phyloP scores from a whole-genome alignment of 306 rosid genomes.

The Begonia peltatifolia region DNA sequence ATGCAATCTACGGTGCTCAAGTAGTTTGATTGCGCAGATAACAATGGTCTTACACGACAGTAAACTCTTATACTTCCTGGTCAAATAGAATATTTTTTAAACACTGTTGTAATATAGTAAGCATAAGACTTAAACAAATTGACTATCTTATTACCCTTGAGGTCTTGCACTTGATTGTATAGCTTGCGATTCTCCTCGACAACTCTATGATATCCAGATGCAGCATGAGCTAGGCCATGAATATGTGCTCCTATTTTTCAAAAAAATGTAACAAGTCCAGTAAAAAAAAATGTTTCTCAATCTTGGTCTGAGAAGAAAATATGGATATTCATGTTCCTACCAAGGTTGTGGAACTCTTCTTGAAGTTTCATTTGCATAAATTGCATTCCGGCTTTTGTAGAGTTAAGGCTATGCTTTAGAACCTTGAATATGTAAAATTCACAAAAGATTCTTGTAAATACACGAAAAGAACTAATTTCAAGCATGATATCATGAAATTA shows the following conservation, averaged over 20 bases:
- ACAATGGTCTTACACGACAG: constrained; percentile 92
- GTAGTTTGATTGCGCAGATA: constrained; percentile 41
- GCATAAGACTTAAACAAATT: background rate
- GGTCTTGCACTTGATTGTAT: constrained; percentile 94
- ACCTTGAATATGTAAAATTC: constrained; percentile 26
- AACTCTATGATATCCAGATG: constrained; percentile 86
- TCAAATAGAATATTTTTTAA: constrained; percentile 11
- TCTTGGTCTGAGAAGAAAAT: background rate
- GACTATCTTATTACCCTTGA: constrained; percentile 50
- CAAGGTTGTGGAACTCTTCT: constrained; percentile 80
- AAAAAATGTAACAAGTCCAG: constrained; percentile 7
- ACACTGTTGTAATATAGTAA: background rate
- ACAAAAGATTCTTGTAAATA: constrained; percentile 1
- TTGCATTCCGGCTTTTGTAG: constrained; percentile 73
- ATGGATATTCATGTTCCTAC: constrained; percentile 20
- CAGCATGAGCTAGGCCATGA: constrained; percentile 81
- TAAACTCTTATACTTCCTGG: constrained; percentile 94
- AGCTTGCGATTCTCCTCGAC: constrained; percentile 89
- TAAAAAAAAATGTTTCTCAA: constrained; percentile 5
- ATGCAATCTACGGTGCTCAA: constrained; percentile 55
- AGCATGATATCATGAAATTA: background rate
- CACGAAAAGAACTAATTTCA: background rate
- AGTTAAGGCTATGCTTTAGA: constrained; percentile 52
- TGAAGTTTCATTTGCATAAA: constrained; percentile 77
- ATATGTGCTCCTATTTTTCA: constrained; percentile 48